Evolutionary conservation across 2,329 filamentous ascomycete species (phyloP).

Genomic region (Podosphaera aphanis): DNA sequence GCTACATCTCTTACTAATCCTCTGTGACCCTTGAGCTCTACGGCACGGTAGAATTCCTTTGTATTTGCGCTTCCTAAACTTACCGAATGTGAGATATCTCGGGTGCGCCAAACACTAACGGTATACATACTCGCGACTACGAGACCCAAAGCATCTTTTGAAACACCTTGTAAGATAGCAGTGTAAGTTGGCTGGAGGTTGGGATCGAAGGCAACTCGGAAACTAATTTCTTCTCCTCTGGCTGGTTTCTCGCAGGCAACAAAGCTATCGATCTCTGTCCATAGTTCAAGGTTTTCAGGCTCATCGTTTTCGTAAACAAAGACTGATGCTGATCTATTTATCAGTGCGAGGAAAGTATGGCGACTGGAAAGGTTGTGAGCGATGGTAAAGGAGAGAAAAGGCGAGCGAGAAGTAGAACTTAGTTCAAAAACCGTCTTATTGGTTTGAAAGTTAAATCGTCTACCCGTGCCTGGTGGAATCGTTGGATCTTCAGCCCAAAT

Average conservation of each 20-base stretch:
- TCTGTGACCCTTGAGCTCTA: constrained; percentile 48
- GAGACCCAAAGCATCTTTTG: constrained; percentile 53
- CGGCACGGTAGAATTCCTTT: constrained; percentile 67
- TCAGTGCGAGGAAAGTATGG: constrained; percentile 66
- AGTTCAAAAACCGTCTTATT: constrained; percentile 32
- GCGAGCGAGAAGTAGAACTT: constrained; percentile 15
- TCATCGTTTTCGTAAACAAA: constrained; percentile 68
- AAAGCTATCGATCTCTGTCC: constrained; percentile 52
- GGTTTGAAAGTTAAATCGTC: constrained; percentile 52
- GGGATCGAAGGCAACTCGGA: constrained; percentile 70
- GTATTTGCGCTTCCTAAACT: constrained; percentile 31
- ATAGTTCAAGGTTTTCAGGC: constrained; percentile 58
- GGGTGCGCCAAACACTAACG: constrained; percentile 63
- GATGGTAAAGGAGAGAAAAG: constrained; percentile 60
- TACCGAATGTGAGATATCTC: constrained; percentile 27
- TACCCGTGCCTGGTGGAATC: constrained; percentile 47
- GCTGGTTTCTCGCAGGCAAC: constrained; percentile 45
- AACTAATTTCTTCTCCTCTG: constrained; percentile 67
- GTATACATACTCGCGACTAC: constrained; percentile 70
- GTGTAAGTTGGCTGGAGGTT: constrained; percentile 62
- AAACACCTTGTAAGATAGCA: constrained; percentile 57
- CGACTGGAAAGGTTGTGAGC: constrained; percentile 56
- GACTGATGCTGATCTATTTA: constrained; percentile 61
- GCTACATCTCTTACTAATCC: constrained; percentile 68
- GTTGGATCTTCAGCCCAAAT: constrained; percentile 82